Conservation (phyloP, 1,139 yeast species). For the Blastobotrys illinoisensis region DNA sequence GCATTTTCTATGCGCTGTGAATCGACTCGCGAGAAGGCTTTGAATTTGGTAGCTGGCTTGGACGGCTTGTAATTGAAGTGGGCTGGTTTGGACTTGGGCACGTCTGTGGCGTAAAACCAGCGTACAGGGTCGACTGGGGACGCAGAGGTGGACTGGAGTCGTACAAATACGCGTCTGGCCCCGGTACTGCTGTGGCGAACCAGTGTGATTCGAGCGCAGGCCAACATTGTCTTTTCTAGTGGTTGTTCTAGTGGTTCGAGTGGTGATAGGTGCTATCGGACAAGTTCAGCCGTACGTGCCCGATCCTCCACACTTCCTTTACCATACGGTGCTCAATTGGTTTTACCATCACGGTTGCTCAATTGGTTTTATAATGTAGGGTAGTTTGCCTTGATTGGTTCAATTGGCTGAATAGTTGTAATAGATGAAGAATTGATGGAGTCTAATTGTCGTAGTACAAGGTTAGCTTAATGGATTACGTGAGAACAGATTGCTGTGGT, state of each 20-base stretch:
- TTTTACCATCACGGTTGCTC: too few relatives aligned
- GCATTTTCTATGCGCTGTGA: slow-evolving; percentile 53
- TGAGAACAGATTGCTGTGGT: too few relatives aligned
- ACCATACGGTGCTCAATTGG: too few relatives aligned
- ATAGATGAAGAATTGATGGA: too few relatives aligned
- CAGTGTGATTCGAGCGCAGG: background rate
- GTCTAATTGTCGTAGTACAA: too few relatives aligned
- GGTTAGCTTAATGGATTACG: too few relatives aligned
- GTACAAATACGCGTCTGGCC: background rate
- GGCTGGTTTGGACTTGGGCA: slow-evolving; percentile 63
- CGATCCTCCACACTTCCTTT: too few relatives aligned
- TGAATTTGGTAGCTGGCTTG: slow-evolving; percentile 47
- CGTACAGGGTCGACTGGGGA: slow-evolving; percentile 8
- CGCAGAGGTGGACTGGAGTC: background rate
- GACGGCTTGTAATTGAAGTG: slow-evolving; percentile 41
- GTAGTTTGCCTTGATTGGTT: too few relatives aligned
- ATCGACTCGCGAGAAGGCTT: slow-evolving; percentile 65
- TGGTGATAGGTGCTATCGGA: background rate
- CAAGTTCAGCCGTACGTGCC: slow-evolving; percentile 1
- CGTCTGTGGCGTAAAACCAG: slow-evolving; percentile 84
- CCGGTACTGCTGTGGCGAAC: background rate
- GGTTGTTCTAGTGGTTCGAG: too few relatives aligned
- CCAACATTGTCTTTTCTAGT: too few relatives aligned
- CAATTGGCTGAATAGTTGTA: too few relatives aligned
- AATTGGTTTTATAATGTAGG: too few relatives aligned